These are phyloP conservation scores for Globisporangium carolinianum DNA, from an alignment of 352 stramenopile genomes.

Conservation along the genomic window DNA sequence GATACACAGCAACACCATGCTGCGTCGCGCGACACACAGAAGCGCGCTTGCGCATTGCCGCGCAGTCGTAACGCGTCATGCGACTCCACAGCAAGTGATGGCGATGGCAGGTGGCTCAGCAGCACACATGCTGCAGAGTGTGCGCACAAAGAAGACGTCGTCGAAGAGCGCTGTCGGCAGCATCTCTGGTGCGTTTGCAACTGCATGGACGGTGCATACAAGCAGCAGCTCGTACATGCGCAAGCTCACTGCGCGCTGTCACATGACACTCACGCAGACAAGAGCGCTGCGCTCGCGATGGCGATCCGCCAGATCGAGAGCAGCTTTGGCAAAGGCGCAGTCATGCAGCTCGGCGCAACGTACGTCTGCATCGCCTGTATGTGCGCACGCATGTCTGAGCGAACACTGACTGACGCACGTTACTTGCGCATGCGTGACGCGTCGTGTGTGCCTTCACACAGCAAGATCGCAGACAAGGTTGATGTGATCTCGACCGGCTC, in stretches of 20 bases:
- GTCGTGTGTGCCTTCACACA: conserved; percentile 7
- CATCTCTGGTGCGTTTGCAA: conserved; percentile 1
- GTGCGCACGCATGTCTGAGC: neutral
- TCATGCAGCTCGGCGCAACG: conserved; percentile 95
- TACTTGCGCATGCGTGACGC: no score
- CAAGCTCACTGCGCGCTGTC: no score
- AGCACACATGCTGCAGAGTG: conserved; percentile 4
- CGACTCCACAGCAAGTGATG: neutral
- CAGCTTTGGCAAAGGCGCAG: conserved; percentile 93
- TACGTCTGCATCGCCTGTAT: conserved; percentile 10
- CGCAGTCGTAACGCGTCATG: neutral
- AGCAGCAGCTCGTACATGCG: no score
- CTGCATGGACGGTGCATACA: neutral
- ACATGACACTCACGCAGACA: conserved; percentile 28
- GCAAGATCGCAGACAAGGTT: conserved; percentile 83
- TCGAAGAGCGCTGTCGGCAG: conserved; percentile 10
- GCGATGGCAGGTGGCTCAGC: neutral
- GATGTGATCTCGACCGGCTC: conserved; percentile 93
- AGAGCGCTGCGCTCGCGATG: conserved; percentile 87
- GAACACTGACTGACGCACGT: neutral
- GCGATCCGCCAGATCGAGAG: conserved; percentile 95
- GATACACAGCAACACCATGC: neutral
- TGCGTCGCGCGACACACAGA: neutral
- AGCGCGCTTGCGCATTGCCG: neutral
- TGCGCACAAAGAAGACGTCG: conserved; percentile 17